Evolutionary conservation across 306 rosid genomes (phyloP).

Genomic region (Dryas alaskensis): DNA sequence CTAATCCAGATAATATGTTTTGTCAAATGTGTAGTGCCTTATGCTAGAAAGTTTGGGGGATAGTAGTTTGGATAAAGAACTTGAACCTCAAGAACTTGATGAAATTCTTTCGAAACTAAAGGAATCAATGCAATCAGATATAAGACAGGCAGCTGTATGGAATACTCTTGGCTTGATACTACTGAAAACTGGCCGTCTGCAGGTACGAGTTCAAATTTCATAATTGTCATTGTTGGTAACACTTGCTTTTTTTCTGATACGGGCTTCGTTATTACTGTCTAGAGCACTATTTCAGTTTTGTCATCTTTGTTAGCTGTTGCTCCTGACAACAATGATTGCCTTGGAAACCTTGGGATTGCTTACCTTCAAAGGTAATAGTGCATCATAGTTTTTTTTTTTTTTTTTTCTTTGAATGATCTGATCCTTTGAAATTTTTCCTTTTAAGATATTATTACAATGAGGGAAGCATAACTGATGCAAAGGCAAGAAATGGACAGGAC

Average conservation of each 20-base stretch:
- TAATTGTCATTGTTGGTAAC: conserved; percentile 6
- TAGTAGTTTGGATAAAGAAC: conserved; percentile 69
- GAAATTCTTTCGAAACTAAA: conserved; percentile 71
- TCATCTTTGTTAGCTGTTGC: conserved; percentile 70
- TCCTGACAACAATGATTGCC: conserved; percentile 81
- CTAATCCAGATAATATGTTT: conserved; percentile 38
- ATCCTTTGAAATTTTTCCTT: background rate
- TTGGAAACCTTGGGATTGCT: conserved; percentile 92
- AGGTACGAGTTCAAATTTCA: conserved; percentile 39
- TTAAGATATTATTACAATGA: background rate
- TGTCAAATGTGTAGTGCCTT: conserved; percentile 63
- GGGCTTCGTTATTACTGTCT: conserved; percentile 26
- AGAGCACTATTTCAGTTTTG: conserved; percentile 85
- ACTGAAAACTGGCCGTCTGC: conserved; percentile 77
- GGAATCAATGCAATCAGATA: conserved; percentile 73
- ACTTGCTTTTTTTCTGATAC: conserved; percentile 26
- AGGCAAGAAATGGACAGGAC: no score
- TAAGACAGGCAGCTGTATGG: conserved; percentile 91
- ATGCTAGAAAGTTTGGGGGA: conserved; percentile 75
- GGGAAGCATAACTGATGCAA: background rate
- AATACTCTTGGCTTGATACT: conserved; percentile 84
- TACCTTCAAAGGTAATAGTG: conserved; percentile 69
- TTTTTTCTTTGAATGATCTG: background rate
- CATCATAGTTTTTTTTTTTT: background rate
- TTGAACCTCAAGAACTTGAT: conserved; percentile 76